These are phyloP conservation scores for Buxus sempervirens DNA, from an alignment of 164 flowering plant species.

Conservation along the genomic window DNA sequence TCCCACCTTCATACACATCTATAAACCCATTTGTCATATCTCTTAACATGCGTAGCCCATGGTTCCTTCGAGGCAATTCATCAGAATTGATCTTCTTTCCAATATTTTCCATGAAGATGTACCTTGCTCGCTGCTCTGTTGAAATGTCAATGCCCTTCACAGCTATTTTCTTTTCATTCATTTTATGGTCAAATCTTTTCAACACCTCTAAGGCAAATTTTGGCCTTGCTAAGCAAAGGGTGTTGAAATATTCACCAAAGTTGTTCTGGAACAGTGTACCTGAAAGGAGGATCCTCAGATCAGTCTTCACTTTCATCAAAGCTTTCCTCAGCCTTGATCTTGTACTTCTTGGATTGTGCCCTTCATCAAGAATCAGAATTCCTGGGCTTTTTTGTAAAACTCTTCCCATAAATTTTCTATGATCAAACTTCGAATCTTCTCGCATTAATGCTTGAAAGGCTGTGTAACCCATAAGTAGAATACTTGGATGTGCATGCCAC, in stretches of 20 bases:
- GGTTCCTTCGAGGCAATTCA: slow-evolving; percentile 37
- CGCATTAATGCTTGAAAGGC: slow-evolving; percentile 66
- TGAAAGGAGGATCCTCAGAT: slow-evolving; percentile 71
- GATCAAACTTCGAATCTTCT: slow-evolving; percentile 52
- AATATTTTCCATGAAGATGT: slow-evolving; percentile 63
- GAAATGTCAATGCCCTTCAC: slow-evolving; percentile 24
- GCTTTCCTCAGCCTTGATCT: slow-evolving; percentile 75
- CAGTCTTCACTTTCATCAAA: slow-evolving; percentile 80
- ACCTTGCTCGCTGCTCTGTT: slow-evolving; percentile 65
- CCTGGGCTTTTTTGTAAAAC: slow-evolving; percentile 73
- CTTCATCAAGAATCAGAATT: slow-evolving; percentile 83
- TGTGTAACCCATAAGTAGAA: slow-evolving; percentile 92
- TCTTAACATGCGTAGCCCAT: slow-evolving; percentile 59
- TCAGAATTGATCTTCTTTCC: slow-evolving; percentile 56
- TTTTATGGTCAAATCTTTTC: slow-evolving; percentile 50
- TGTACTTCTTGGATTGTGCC: slow-evolving; percentile 95
- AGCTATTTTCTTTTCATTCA: slow-evolving; percentile 31
- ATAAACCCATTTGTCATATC: slow-evolving; percentile 66
- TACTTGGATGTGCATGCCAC: slow-evolving; percentile 88
- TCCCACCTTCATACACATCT: slow-evolving; percentile 70
- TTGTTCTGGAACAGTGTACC: slow-evolving; percentile 93
- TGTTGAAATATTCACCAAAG: slow-evolving; percentile 90
- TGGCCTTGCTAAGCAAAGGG: slow-evolving; percentile 85
- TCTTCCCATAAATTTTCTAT: slow-evolving; percentile 63
- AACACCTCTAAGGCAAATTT: slow-evolving; percentile 68